A percentile compares a stretch with the other conserved stretches of the same genome.
These are phyloP conservation scores for Petunia secreta DNA, from an alignment of 257 asterid species.

Conservation along the genomic window DNA sequence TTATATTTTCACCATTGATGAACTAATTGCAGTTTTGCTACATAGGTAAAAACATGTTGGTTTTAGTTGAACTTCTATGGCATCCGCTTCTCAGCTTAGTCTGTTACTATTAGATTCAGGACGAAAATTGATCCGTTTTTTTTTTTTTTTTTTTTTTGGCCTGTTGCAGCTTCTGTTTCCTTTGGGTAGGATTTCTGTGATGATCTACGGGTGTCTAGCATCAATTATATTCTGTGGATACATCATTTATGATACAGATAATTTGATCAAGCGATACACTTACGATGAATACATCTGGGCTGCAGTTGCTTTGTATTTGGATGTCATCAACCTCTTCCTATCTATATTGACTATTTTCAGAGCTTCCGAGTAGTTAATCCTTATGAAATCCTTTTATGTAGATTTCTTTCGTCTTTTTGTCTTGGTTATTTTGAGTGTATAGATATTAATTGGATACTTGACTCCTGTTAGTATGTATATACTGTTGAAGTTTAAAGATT, in stretches of 20 bases:
- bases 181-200: slow-evolving; percentile 44
- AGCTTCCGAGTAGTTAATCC: slow-evolving; percentile 34
- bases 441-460: neutral
- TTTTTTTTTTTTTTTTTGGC: neutral
- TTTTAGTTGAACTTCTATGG: too few relatives aligned
- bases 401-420: neutral
- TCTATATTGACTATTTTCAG: slow-evolving; percentile 37
- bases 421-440: neutral
- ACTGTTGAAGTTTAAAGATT: too few relatives aligned
- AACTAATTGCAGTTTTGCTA: too few relatives aligned
- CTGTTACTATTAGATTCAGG: too few relatives aligned
- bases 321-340: slow-evolving; percentile 54
- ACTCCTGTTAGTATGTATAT: neutral
- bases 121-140: neutral
- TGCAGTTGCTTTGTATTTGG: slow-evolving; percentile 52
- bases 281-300: slow-evolving; percentile 74
- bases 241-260: slow-evolving; percentile 55
- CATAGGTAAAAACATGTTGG: too few relatives aligned
- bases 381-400: neutral
- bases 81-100: too few relatives aligned
- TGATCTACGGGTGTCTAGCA: slow-evolving; percentile 44
- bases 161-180: slow-evolving; percentile 58
- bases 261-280: slow-evolving; percentile 50
- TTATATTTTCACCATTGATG: too few relatives aligned
- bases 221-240: slow-evolving; percentile 50